Evolutionary conservation across 192 early-diverging fungal genomes (phyloP).

Genomic region (Funneliformis geosporum): DNA sequence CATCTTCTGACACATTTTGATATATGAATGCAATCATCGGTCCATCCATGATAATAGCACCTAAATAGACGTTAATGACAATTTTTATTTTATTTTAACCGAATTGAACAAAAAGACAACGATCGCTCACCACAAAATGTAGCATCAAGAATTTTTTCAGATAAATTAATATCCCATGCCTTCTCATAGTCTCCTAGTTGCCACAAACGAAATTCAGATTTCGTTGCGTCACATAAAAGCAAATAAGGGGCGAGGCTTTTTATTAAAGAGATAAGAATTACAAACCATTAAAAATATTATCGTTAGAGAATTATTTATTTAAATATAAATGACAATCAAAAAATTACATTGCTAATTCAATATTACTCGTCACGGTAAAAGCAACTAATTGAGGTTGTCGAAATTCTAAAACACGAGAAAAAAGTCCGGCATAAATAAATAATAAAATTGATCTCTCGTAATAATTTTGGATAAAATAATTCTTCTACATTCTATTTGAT

Average conservation of each 20-base stretch:
- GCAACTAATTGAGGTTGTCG: neutral
- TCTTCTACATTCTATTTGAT: neutral
- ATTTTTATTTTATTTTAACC: too few relatives aligned
- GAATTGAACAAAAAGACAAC: neutral
- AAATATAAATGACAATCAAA: neutral
- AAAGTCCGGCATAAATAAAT: neutral
- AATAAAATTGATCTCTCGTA: too few relatives aligned
- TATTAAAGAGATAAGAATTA: neutral
- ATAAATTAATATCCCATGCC: neutral
- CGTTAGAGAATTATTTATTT: neutral
- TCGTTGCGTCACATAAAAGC: neutral
- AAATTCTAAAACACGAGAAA: neutral
- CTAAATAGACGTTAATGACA: neutral
- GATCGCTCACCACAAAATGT: slow-evolving; percentile 11
- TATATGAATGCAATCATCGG: neutral
- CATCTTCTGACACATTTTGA: neutral
- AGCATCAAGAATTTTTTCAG: neutral
- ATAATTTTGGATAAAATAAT: neutral
- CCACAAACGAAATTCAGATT: neutral
- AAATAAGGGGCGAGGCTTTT: slow-evolving; percentile 1
- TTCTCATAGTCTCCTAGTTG: slow-evolving; percentile 6
- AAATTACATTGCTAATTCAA: neutral
- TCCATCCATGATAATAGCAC: slow-evolving; percentile 17
- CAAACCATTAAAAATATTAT: neutral
- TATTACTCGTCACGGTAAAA: neutral